Conservation (phyloP, 805 yeast species). For the Hanseniaspora occidentalis region DNA sequence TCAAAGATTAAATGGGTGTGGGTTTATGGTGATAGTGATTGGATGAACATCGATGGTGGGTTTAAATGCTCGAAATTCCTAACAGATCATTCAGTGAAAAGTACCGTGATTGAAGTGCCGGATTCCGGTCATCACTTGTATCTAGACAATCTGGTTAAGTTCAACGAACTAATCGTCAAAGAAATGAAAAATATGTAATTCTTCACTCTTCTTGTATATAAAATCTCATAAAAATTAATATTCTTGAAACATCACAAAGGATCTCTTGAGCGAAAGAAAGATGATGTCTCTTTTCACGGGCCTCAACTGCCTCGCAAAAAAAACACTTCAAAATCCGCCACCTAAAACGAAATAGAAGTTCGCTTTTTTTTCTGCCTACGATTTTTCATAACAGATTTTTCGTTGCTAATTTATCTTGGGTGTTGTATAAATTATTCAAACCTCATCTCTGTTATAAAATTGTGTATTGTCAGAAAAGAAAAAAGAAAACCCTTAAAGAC, state of each 20-base stretch:
- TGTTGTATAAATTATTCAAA: no score
- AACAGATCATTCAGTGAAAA: slow-evolving; percentile 12
- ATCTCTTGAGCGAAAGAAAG: no score
- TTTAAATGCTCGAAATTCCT: slow-evolving; percentile 20
- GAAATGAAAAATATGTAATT: slow-evolving; percentile 46
- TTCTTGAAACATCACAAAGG: no score
- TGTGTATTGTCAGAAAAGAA: no score
- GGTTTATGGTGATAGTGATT: slow-evolving; percentile 74
- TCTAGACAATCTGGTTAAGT: slow-evolving; percentile 46
- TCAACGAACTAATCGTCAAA: slow-evolving; percentile 36
- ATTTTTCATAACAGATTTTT: background rate
- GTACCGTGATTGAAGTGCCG: slow-evolving; percentile 31
- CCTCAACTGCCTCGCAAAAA: background rate
- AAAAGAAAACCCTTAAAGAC: background rate
- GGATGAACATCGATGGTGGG: slow-evolving; percentile 46
- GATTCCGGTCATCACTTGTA: slow-evolving; percentile 73
- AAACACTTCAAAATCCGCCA: background rate
- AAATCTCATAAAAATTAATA: no score
- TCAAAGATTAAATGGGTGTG: slow-evolving; percentile 56
- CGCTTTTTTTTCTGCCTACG: background rate
- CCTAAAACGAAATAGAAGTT: no score
- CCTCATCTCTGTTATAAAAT: no score
- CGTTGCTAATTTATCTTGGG: no score
- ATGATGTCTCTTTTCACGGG: no score
- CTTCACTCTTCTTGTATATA: no score